Percentiles rank a stretch among this genome's conserved stretches.
Evolutionary conservation across 805 yeast species (phyloP).

Genomic region (Saturnispora silvae): DNA sequence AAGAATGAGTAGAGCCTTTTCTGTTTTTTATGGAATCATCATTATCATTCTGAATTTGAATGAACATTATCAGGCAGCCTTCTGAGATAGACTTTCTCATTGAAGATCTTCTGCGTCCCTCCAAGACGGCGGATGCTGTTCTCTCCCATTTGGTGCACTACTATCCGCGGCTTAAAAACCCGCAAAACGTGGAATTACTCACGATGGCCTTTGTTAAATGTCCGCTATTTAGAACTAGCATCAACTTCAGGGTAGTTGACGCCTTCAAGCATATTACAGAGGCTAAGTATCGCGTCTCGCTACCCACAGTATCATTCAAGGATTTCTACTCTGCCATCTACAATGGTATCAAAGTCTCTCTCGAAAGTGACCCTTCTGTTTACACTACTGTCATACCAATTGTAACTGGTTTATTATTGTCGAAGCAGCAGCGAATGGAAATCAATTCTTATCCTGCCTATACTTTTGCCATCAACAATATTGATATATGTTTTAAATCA

Average conservation of each 20-base stretch:
- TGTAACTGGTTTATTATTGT: conserved; percentile 33
- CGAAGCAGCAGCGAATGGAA: conserved; percentile 21
- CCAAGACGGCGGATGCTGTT: conserved; percentile 20
- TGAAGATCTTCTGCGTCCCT: conserved; percentile 34
- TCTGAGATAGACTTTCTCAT: conserved; percentile 40
- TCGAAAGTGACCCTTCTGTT: conserved; percentile 10
- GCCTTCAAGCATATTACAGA: conserved; percentile 36
- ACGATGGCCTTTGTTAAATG: conserved; percentile 35
- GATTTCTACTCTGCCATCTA: conserved; percentile 28
- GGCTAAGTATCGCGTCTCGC: conserved; percentile 35
- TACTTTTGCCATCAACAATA: conserved; percentile 15
- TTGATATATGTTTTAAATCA: conserved; percentile 12
- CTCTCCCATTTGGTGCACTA: conserved; percentile 41
- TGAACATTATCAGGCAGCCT: conserved; percentile 8
- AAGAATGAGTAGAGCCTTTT: background rate
- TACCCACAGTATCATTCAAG: conserved; percentile 37
- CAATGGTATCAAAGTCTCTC: conserved; percentile 1
- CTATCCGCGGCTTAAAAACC: conserved; percentile 38
- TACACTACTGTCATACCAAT: conserved; percentile 40
- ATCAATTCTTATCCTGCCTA: conserved; percentile 21
- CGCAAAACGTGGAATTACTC: conserved; percentile 34
- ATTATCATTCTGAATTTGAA: too few species aligned
- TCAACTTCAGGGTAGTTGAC: conserved; percentile 29
- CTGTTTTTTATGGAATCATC: background rate
- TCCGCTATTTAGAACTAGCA: conserved; percentile 23